These are phyloP conservation scores for Coniochaeta pulveracea DNA, from an alignment of 2,329 filamentous ascomycete genomes.

Conservation along the genomic window DNA sequence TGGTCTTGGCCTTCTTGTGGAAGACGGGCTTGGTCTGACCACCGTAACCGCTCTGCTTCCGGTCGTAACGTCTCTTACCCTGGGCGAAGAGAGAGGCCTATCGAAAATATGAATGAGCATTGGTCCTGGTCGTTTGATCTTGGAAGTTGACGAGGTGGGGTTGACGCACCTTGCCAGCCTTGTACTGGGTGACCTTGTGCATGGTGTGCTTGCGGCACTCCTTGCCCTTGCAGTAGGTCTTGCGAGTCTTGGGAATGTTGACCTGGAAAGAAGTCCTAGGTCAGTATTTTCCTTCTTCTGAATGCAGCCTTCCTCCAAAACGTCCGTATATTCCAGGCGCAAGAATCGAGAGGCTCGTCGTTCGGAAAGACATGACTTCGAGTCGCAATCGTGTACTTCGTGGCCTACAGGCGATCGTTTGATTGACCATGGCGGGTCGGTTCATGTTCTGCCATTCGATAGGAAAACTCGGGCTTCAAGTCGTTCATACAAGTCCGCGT, in stretches of 20 bases:
- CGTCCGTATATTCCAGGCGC: neutral
- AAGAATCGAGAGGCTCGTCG: too few species aligned
- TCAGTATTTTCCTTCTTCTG: constrained; percentile 14
- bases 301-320: neutral
- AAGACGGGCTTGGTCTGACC: constrained; percentile 99
- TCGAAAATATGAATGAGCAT: constrained; percentile 1
- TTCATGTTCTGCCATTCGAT: too few species aligned
- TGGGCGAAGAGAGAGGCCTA: constrained; percentile 38
- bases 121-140: neutral
- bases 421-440: too few species aligned
- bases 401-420: too few species aligned
- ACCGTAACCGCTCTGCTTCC: constrained; percentile 99
- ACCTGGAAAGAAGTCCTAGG: constrained; percentile 45
- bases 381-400: too few species aligned
- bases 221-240: constrained; percentile 81
- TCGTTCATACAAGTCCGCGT: too few species aligned
- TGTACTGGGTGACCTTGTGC: constrained; percentile 82
- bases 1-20: constrained; percentile 99
- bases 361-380: too few species aligned
- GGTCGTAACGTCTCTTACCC: constrained; percentile 99
- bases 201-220: constrained; percentile 70
- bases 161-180: constrained; percentile 41
- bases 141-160: neutral
- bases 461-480: too few species aligned
- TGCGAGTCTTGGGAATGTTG: constrained; percentile 96